Base-by-base conservation (phyloP, 2,329 filamentous ascomycete species). In the Diaporthe ampelina region DNA sequence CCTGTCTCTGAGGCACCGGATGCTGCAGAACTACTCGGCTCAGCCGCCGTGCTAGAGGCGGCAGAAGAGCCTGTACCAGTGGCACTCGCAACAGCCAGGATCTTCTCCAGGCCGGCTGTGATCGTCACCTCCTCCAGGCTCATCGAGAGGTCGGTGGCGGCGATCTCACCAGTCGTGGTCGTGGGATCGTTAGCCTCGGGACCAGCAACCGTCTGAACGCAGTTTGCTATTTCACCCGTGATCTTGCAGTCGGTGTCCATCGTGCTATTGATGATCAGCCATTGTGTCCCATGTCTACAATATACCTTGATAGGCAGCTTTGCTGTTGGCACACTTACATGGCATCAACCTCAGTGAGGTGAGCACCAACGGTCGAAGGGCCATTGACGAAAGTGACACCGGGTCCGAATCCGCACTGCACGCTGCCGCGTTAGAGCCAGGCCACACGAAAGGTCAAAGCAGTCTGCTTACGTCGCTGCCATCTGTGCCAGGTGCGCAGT, bases 81-180 rank as follows among this genome's bases (percentile, higher is more conserved):
- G 59, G 59, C 56, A 15, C 26, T 68, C 3, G 10, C 48, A 58
- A n/a, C 59, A 10, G 48, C 73, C 24, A 24, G 48, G 45, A 76
- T 50, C 15, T 69, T 57, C 7, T 76, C 74, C 61, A 76, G 56
- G 3, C 74, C 74, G 11, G 74, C 74, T 7, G 74, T 76, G 61
- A 76, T 65, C 6, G 74, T 74, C 45, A 74, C 72, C 17, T 54
- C n/a, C 6, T 52, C 19, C n/a, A 63, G 7, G 45, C 54, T 59
- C n/a, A 69, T 45, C 52, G 68, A 35, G 32, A 73, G 37, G 43
- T 67, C 72, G 24, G 37, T 70, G 56, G 69, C 7, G 17, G 54
- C n/a, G 5, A 40, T 13, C 37, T 40, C 37, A 40, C 37, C 37
- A 40, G 37, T 40, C 11, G 37, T 40, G 11, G 37, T 40, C 37